Evolutionary conservation across 2,329 filamentous ascomycete species (phyloP), one percentile per base, ranked within the genome.

Genomic region (Fusarium aywerte): DNA sequence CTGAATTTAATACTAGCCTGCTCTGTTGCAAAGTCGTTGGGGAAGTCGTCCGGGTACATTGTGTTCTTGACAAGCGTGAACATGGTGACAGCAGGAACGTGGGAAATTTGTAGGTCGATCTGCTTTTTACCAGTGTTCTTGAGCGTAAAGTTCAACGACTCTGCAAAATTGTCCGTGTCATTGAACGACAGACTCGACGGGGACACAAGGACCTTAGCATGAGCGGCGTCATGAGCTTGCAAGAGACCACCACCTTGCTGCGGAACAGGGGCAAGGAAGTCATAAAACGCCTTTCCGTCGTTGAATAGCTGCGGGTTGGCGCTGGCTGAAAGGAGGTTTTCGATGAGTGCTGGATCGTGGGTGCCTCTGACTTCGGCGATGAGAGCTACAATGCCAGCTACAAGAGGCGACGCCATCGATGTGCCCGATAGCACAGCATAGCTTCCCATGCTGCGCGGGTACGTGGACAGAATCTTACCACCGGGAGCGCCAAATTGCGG

Each of bases 201-300:
- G 68, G 82, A 83, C 20, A 90, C 77, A 13, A 85, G 71, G 3
- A 83, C 83, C 4, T 80, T 85, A 16, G 84, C 79, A 67, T 84
- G 82, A 7, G 87, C 85, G 5, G 87, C 85, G 57, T 88, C 84
- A 63, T 84, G 84, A 5, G 86, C 87, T 67, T 88, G 85, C 47
- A 90, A 77, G 13, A 89, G 77, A 35, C 88, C 88, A 27, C 77
- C 84, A 12, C 88, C 88, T 69, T 89, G 86, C 71, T 90, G 88
- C 4, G 83, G 76, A 13, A 88, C 84, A 0, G 88, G 86, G 0
- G 85, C 84, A 0, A 86, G 77, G 35, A 79, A 74, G 3, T 76
- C 62, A 27, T 73, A 77, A 8, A 80, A 78, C 3, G 63, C 65
- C 1, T 58, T 69, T 8, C 80, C 80, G 39, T 82, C 78, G 65